Evolutionary conservation across 306 rosid genomes (phyloP).

Genomic region (Vigna trinervia): DNA sequence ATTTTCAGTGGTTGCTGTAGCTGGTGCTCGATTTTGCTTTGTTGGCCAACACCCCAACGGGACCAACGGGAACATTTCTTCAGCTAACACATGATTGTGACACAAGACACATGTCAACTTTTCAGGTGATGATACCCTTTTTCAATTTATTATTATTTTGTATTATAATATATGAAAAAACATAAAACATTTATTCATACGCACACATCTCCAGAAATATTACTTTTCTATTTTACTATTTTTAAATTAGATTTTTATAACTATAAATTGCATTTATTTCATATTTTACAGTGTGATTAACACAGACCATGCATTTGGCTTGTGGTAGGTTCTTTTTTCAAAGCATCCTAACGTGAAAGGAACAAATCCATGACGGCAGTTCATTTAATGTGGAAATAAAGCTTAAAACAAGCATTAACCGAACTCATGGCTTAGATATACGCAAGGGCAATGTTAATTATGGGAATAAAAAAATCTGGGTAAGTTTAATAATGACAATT

Average conservation of each 20-base stretch:
- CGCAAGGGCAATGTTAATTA: too few species aligned
- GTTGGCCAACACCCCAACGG: not conserved
- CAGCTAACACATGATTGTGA: slow-evolving; percentile 23
- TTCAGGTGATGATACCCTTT: not conserved
- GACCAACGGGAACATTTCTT: slow-evolving; percentile 38
- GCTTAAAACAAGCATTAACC: too few species aligned
- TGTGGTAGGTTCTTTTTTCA: not conserved
- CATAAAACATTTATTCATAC: not conserved
- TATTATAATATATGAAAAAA: not conserved
- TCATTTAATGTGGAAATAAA: too few species aligned
- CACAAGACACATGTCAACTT: slow-evolving; percentile 24
- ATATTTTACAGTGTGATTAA: too few species aligned
- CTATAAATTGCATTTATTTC: not conserved
- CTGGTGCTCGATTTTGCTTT: slow-evolving; percentile 7
- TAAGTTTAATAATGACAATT: not conserved
- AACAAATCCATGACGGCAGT: not conserved
- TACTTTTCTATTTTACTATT: not conserved
- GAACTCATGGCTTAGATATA: too few species aligned
- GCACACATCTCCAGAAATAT: not conserved
- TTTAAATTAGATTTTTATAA: not conserved
- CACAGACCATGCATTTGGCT: too few species aligned
- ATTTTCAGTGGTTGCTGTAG: not conserved
- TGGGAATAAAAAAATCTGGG: not conserved
- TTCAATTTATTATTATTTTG: not conserved
- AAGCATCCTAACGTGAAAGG: not conserved